Evolutionary conservation across 2,329 filamentous ascomycete species (phyloP), one percentile per base, ranked within the genome.

Genomic region (Zymoseptoria crescenta): DNA sequence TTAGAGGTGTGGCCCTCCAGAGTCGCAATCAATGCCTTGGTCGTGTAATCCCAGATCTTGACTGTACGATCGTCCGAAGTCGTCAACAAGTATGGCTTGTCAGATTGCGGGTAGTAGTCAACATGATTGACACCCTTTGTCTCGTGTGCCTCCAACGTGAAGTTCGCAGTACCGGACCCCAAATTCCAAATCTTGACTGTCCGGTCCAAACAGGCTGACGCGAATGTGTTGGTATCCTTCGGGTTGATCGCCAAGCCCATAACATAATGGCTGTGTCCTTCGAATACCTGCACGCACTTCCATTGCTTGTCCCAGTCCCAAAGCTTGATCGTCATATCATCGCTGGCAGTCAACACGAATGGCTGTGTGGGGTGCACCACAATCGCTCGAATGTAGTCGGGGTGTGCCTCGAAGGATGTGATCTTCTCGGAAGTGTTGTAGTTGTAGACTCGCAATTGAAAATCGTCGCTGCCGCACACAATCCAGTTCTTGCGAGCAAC

Each of bases 381-480:
- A 68, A 99, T 96, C 55, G 94, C 92, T 69, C 94, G 89, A 73
- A 99, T 97, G 73, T 99, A 99, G 76, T 99, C 94, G 62, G 94
- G 94, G 74, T 99, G 94, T 55, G 92, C 93, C 79, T 97, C 93
- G 76, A 96, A 97, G 16, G 89, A 89, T 56, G 91, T 93, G 71
- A 97, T 94, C 83, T 96, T 97, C 78, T 99, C 94, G 61, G 91
- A 96, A 56, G 94, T 99, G 79, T 99, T 97, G 83, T 97, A 99
- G 80, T 99, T 97, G 83, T 96, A 96, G 64, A 96, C 89, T 68
- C 93, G 88, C 62, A 88, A 74, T 71, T 87, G 84, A 79, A 95
- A 99, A 79, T 96, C 91, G 79, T 96, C 90, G 67, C 88, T 93
- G 72, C 94, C 94, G 77, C 72, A 74, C 16, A 74, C 72, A 45